Evolutionary conservation across 1,284 basidiomycete genomes (phyloP).

Genomic region (Exobasidium cylindrosporum): DNA sequence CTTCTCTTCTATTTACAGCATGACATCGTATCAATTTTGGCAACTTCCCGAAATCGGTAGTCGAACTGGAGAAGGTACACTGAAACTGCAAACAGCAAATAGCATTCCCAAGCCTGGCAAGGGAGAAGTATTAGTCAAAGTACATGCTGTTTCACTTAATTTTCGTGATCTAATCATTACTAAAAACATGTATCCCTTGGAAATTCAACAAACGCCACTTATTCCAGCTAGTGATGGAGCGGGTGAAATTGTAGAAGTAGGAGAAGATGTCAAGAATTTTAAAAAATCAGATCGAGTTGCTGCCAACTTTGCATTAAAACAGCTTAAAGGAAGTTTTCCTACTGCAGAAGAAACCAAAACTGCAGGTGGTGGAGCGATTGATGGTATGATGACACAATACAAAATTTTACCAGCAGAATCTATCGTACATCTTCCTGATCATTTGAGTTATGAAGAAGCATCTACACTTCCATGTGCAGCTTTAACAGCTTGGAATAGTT

Average conservation of each 20-base stretch:
- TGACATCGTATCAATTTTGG: conserved; percentile 11
- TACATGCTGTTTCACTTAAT: conserved; percentile 57
- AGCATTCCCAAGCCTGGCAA: conserved; percentile 32
- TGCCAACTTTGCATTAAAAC: conserved; percentile 41
- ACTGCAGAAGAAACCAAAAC: conserved; percentile 47
- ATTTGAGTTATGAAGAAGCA: conserved; percentile 63
- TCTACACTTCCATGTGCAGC: conserved; percentile 60
- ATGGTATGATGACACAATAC: conserved; percentile 65
- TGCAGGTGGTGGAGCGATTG: conserved; percentile 60
- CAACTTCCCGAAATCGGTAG: conserved; percentile 15
- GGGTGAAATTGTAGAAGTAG: conserved; percentile 64
- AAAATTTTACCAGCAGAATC: conserved; percentile 48
- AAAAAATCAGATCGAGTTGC: conserved; percentile 64
- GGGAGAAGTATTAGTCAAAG: conserved; percentile 45
- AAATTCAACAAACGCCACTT: conserved; percentile 40
- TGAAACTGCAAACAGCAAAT: conserved; percentile 26
- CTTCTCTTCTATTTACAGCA: too few species aligned
- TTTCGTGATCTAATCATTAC: conserved; percentile 48
- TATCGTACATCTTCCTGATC: conserved; percentile 57
- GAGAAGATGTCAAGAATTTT: conserved; percentile 61
- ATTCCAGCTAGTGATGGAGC: conserved; percentile 66
- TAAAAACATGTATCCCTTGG: conserved; percentile 25
- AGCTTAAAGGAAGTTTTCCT: conserved; percentile 55
- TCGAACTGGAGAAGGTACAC: conserved; percentile 24
- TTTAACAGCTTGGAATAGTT: conserved; percentile 61